Evolutionary conservation across 148 eudicot species (phyloP).

Genomic region (Bassia scoparia): DNA sequence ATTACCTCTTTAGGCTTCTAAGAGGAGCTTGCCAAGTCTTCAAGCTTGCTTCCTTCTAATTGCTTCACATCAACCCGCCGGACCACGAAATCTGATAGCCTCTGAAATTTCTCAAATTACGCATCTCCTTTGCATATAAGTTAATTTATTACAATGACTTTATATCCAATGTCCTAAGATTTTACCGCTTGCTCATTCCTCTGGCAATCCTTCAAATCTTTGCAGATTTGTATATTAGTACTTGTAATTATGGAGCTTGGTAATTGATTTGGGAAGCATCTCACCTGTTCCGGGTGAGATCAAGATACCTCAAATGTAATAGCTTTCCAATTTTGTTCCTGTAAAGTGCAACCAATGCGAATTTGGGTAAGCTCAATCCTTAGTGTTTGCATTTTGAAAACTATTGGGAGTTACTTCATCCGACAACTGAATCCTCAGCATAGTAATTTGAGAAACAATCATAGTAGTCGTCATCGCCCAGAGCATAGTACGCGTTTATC

Average conservation of each 20-base stretch:
- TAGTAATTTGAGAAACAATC: no score
- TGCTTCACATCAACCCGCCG: background rate
- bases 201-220: slow-evolving; percentile 22
- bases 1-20: background rate
- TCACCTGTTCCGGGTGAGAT: background rate
- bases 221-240: background rate
- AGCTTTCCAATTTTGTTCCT: slow-evolving; percentile 11
- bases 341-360: background rate
- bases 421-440: no score
- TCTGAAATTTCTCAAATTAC: slow-evolving; percentile 6
- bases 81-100: slow-evolving; percentile 10
- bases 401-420: background rate
- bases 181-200: slow-evolving; percentile 17
- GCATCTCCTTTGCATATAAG: slow-evolving; percentile 23
- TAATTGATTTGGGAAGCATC: background rate
- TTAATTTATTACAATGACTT: background rate
- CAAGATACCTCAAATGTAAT: slow-evolving; percentile 21
- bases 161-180: slow-evolving; percentile 15
- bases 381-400: background rate
- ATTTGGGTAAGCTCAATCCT: background rate
- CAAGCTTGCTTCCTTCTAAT: background rate
- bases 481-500: slow-evolving; percentile 16
- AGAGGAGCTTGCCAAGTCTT: background rate
- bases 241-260: slow-evolving; percentile 16
- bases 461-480: no score